Conservation (phyloP, 352 stramenopile genomes). For the Globisporangium nagaii region DNA sequence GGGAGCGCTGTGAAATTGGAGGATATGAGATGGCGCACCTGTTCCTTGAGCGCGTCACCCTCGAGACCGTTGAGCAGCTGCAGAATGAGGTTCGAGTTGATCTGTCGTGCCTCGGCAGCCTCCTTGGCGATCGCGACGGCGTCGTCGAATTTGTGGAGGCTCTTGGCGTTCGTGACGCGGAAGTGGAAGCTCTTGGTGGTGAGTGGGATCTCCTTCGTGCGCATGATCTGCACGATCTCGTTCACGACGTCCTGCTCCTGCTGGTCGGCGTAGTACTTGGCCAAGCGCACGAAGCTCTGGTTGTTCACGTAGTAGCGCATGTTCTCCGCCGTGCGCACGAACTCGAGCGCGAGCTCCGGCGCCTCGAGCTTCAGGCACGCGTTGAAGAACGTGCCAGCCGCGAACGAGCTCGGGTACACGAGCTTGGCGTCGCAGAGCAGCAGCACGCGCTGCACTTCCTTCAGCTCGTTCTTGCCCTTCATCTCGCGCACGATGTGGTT, state of each 20-base stretch:
- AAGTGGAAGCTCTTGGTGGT: conserved; percentile 77
- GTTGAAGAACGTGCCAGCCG: conserved; percentile 57
- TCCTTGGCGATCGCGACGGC: conserved; percentile 61
- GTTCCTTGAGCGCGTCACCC: conserved; percentile 48
- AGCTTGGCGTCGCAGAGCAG: conserved; percentile 77
- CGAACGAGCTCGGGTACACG: conserved; percentile 61
- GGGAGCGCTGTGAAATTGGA: not conserved
- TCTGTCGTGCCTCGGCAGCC: conserved; percentile 51
- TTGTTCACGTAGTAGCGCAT: conserved; percentile 74
- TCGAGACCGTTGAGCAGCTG: conserved; percentile 58
- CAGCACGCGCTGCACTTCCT: conserved; percentile 63
- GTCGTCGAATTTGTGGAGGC: conserved; percentile 48
- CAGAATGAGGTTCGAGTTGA: conserved; percentile 79
- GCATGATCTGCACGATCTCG: conserved; percentile 53
- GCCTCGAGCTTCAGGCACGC: conserved; percentile 54
- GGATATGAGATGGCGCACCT: conserved; percentile 20
- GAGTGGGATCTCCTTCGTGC: conserved; percentile 31
- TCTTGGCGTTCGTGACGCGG: conserved; percentile 63
- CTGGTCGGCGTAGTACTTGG: conserved; percentile 50
- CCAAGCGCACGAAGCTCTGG: conserved; percentile 70
- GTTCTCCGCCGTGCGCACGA: conserved; percentile 63
- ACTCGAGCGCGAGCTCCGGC: conserved; percentile 63
- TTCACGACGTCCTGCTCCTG: conserved; percentile 53
- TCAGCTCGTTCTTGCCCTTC: conserved; percentile 65
- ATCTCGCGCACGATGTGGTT: conserved; percentile 80